Conservation (phyloP, 495 filamentous ascomycete species). For the Aspergillus steynii region DNA sequence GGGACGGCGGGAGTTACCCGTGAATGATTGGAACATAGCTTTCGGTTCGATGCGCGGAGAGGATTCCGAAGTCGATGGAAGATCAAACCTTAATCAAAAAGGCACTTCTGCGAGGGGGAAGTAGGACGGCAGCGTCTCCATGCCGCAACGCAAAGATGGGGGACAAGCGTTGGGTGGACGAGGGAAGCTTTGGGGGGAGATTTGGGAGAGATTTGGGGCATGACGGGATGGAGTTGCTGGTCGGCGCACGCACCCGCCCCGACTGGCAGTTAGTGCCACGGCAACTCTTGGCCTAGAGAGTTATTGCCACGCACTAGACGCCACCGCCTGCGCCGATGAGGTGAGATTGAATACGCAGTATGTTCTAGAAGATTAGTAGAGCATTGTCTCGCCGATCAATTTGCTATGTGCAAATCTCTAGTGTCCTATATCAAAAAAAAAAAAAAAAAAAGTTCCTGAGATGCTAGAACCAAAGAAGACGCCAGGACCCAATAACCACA, state of each 20-base stretch:
- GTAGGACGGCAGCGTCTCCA: conserved; percentile 25
- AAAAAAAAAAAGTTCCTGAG: conserved; percentile 11
- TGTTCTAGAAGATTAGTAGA: no score
- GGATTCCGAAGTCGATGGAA: conserved; percentile 14
- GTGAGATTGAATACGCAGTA: no score
- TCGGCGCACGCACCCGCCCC: background rate
- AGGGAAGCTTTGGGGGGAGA: conserved; percentile 1
- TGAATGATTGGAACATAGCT: conserved; percentile 87
- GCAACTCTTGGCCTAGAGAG: no score
- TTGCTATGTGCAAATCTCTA: no score
- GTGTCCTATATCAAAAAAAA: background rate
- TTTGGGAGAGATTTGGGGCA: background rate
- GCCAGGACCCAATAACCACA: conserved; percentile 14
- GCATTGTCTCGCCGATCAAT: no score
- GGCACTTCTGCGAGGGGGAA: conserved; percentile 1
- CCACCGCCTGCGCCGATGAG: no score
- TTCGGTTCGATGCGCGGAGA: conserved; percentile 15
- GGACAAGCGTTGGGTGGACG: conserved; percentile 4
- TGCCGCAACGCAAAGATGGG: conserved; percentile 24
- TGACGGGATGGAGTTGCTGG: background rate
- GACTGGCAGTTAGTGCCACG: no score
- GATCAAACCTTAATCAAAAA: background rate
- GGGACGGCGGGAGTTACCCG: conserved; percentile 77
- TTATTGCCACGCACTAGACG: no score
- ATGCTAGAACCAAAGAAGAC: conserved; percentile 16